Evolutionary conservation across 129 eudicot species (phyloP).

Genomic region (Artemisia annua): DNA sequence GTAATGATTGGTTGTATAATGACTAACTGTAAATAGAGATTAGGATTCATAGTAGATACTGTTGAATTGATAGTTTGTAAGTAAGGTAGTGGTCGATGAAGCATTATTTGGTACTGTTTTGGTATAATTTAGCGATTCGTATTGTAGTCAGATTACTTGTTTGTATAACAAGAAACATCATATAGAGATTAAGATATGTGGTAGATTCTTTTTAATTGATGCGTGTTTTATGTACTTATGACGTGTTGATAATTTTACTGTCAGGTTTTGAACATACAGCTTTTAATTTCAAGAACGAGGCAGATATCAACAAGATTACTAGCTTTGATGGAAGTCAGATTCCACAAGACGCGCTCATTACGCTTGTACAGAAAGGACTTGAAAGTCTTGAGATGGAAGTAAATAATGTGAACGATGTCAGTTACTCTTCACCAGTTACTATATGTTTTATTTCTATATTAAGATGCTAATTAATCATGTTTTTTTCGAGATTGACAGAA

Average conservation of each 20-base stretch:
- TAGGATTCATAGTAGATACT: too few relatives aligned
- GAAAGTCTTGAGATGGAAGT: conserved; percentile 63
- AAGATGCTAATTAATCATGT: conserved; percentile 16
- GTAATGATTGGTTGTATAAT: too few relatives aligned
- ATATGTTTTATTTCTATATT: conserved; percentile 3
- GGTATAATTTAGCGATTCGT: background rate
- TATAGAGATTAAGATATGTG: background rate
- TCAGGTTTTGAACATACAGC: conserved; percentile 68
- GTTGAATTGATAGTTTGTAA: conserved; percentile 8
- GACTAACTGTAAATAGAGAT: too few relatives aligned
- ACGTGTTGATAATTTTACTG: conserved; percentile 19
- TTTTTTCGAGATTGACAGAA: conserved; percentile 41
- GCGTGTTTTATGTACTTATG: conserved; percentile 10
- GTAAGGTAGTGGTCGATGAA: background rate
- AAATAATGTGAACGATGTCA: conserved; percentile 50
- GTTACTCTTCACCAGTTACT: conserved; percentile 25
- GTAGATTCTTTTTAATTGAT: conserved; percentile 1
- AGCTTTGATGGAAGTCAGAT: conserved; percentile 44
- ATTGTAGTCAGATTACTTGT: background rate
- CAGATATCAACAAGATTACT: conserved; percentile 34
- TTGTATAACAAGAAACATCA: background rate
- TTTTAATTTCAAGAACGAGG: conserved; percentile 55
- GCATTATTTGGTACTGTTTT: background rate
- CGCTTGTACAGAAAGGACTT: conserved; percentile 56
- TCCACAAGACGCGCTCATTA: conserved; percentile 65